phyloP scores from a whole-genome alignment of 1,284 basidiomycete species.

The Rhizoctonia solani region DNA sequence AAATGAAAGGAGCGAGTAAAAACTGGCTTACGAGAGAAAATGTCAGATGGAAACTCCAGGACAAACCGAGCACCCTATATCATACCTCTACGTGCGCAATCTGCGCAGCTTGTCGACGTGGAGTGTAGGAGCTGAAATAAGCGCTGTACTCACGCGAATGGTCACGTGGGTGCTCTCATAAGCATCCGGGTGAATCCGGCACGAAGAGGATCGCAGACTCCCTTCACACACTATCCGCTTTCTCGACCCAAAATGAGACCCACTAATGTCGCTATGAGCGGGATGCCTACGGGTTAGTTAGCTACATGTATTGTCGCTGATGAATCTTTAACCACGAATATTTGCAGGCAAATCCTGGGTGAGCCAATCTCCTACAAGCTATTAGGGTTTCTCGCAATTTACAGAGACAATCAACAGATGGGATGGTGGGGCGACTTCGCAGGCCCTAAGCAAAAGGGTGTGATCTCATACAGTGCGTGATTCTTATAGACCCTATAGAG shows the following conservation, averaged over 20 bases:
- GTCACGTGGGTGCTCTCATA: constrained; percentile 18
- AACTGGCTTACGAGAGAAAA: no score
- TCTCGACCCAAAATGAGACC: constrained; percentile 62
- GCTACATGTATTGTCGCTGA: constrained; percentile 47
- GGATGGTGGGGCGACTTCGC: constrained; percentile 90
- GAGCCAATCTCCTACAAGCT: constrained; percentile 20
- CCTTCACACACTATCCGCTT: constrained; percentile 21
- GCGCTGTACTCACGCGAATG: not conserved
- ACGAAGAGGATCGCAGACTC: not conserved
- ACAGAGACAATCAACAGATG: constrained; percentile 55
- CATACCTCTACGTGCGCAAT: not conserved
- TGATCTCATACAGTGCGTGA: constrained; percentile 77
- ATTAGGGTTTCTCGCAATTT: constrained; percentile 1
- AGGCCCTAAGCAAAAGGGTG: constrained; percentile 74
- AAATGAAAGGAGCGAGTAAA: no score
- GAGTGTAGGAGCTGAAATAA: not conserved
- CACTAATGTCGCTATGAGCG: constrained; percentile 60
- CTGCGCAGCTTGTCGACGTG: constrained; percentile 20
- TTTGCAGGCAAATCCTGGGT: constrained; percentile 38
- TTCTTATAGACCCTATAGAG: not conserved
- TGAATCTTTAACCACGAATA: not conserved
- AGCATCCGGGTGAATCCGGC: constrained; percentile 25
- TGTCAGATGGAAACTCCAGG: no score
- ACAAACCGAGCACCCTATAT: not conserved
- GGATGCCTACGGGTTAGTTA: constrained; percentile 74